A percentile compares a stretch with the other conserved stretches of the same genome.
phyloP scores from a whole-genome alignment of 495 filamentous ascomycete genomes.

The Neurospora sp. region DNA sequence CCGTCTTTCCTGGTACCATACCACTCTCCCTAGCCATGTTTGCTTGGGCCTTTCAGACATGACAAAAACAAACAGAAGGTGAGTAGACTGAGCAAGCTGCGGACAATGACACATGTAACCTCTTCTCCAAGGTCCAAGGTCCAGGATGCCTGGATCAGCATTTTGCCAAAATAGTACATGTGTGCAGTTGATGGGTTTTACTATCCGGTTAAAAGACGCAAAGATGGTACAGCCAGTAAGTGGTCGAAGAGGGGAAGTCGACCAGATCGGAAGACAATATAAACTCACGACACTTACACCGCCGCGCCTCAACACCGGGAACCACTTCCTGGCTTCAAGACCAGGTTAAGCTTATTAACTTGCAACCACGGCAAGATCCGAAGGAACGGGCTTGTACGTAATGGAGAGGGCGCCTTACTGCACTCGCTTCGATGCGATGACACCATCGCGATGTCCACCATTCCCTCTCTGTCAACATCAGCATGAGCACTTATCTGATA shows the following conservation, averaged over 20 bases:
- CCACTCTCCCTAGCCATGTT: neutral
- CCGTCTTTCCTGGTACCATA: neutral
- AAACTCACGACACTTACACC: neutral
- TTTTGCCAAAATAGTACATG: slow-evolving; percentile 19
- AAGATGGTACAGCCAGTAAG: slow-evolving; percentile 4
- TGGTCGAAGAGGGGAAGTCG: neutral
- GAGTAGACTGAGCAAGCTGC: slow-evolving; percentile 1
- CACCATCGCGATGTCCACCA: neutral
- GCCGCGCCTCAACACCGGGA: neutral
- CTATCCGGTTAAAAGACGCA: slow-evolving; percentile 17
- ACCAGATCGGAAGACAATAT: neutral
- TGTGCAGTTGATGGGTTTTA: slow-evolving; percentile 14
- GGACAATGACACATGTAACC: slow-evolving; percentile 1
- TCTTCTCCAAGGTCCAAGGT: slow-evolving; percentile 5
- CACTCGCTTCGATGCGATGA: neutral
- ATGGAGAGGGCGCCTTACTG: neutral
- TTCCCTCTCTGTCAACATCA: neutral
- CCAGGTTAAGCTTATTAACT: neutral
- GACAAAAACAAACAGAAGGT: neutral
- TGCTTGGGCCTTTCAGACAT: slow-evolving; percentile 1
- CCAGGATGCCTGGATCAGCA: slow-evolving; percentile 11
- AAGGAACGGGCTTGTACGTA: slow-evolving; percentile 1
- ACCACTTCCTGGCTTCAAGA: neutral
- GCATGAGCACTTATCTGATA: neutral
- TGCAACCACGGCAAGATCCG: neutral